A percentile compares a stretch with the other conserved stretches of the same genome.
Evolutionary conservation across 1,139 yeast species (phyloP).

Genomic region (Kurtzmaniella quercitrusa): DNA sequence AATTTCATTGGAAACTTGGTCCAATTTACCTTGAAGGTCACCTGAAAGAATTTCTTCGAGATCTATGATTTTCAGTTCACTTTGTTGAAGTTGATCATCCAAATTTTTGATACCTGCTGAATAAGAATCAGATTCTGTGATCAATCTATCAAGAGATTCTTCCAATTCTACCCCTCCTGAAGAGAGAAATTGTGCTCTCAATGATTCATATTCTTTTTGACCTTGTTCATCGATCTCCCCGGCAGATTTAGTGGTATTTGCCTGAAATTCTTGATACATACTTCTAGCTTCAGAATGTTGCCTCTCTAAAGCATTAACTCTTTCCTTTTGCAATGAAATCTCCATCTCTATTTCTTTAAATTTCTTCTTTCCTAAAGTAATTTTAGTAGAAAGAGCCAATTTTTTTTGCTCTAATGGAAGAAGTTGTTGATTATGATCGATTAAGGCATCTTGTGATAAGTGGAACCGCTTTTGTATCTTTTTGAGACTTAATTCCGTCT

Average conservation of each 20-base stretch:
- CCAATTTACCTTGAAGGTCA: constrained; percentile 28
- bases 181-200: constrained; percentile 56
- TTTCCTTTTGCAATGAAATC: constrained; percentile 45
- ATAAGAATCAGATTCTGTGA: constrained; percentile 43
- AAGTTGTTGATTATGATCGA: constrained; percentile 43
- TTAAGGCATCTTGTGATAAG: constrained; percentile 36
- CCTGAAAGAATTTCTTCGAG: constrained; percentile 26
- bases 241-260: constrained; percentile 20
- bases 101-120: constrained; percentile 34
- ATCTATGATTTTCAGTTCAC: constrained; percentile 34
- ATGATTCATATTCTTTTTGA: constrained; percentile 52
- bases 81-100: constrained; percentile 41
- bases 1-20: constrained; percentile 28
- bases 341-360: constrained; percentile 52
- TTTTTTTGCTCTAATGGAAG: constrained; percentile 57
- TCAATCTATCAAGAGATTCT: constrained; percentile 40
- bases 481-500: constrained; percentile 37
- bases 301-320: constrained; percentile 36
- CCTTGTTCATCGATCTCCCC: constrained; percentile 43
- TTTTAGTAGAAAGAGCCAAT: constrained; percentile 43
- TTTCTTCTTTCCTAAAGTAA: constrained; percentile 47
- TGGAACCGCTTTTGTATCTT: constrained; percentile 38
- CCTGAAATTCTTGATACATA: constrained; percentile 42
- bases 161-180: constrained; percentile 58
- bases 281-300: constrained; percentile 47